Evolutionary conservation across 345 rosid species (phyloP).

Genomic region (Bretschneidera sinensis): DNA sequence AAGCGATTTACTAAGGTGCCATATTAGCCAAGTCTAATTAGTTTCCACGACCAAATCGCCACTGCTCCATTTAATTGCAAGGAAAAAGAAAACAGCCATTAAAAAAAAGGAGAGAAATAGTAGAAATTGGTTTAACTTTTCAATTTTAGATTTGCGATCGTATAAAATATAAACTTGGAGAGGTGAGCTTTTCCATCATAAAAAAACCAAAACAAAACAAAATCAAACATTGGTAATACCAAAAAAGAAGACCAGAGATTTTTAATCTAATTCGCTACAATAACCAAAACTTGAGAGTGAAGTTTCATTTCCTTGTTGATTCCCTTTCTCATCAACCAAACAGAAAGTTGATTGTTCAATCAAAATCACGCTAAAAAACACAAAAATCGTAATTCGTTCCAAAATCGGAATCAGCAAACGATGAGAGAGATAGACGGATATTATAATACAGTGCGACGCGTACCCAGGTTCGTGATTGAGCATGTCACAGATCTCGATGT

Average conservation of each 20-base stretch:
- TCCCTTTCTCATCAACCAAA: neutral
- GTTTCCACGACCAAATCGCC: neutral
- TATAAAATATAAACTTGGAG: neutral
- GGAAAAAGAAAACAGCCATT: neutral
- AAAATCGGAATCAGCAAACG: neutral
- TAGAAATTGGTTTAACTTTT: neutral
- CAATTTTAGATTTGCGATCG: neutral
- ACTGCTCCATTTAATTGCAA: neutral
- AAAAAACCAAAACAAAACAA: neutral
- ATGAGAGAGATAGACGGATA: conserved; percentile 3
- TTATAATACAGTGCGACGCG: conserved; percentile 18
- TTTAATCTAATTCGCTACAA: neutral
- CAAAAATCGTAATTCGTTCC: neutral
- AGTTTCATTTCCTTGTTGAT: neutral
- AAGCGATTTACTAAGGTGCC: neutral
- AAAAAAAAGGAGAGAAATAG: neutral
- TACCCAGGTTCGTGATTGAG: conserved; percentile 94
- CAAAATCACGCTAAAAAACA: conserved; percentile 1
- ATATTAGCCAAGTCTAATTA: neutral
- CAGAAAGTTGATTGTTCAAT: neutral
- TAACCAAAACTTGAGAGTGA: neutral
- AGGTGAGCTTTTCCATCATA: neutral
- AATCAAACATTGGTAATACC: neutral
- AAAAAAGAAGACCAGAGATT: neutral
- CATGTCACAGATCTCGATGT: conserved; percentile 99